Evolutionary conservation across 2,329 filamentous ascomycete species (phyloP).

Genomic region (Pseudocercospora musae): DNA sequence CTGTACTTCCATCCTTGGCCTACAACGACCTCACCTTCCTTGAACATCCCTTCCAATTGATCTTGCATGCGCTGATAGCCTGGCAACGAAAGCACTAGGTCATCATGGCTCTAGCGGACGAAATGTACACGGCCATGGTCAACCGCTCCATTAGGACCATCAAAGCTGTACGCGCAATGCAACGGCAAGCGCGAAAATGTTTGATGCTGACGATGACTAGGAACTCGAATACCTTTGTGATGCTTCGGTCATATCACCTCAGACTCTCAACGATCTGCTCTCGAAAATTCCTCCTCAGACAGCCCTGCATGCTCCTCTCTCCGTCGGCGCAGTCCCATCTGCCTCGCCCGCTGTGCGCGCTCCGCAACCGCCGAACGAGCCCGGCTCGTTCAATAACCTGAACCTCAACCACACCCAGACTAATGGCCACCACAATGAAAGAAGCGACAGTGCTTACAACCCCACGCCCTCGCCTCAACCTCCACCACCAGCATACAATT

Average conservation of each 20-base stretch:
- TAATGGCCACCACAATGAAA: constrained; percentile 33
- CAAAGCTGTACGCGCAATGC: constrained; percentile 64
- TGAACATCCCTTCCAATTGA: too few relatives aligned
- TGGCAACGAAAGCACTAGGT: too few relatives aligned
- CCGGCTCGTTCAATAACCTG: constrained; percentile 36
- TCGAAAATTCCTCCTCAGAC: constrained; percentile 70
- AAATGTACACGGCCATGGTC: constrained; percentile 58
- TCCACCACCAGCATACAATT: constrained; percentile 55
- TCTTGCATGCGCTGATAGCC: too few relatives aligned
- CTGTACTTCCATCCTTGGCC: too few relatives aligned
- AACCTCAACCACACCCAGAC: constrained; percentile 33
- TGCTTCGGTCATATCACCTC: constrained; percentile 70
- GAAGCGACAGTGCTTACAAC: constrained; percentile 39
- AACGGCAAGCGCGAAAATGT: neutral
- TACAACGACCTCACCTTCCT: too few relatives aligned
- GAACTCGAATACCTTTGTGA: constrained; percentile 89
- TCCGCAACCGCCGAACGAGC: constrained; percentile 26
- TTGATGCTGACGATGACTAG: constrained; percentile 45
- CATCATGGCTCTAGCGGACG: constrained; percentile 38
- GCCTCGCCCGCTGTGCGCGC: constrained; percentile 20
- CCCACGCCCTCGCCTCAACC: constrained; percentile 41
- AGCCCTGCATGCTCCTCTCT: constrained; percentile 47
- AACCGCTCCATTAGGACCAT: constrained; percentile 85
- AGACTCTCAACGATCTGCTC: constrained; percentile 72
- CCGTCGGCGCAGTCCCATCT: constrained; percentile 37